Conservation (phyloP, 371 early-diverging fungal genomes). For the Chytridium lagenaria region DNA sequence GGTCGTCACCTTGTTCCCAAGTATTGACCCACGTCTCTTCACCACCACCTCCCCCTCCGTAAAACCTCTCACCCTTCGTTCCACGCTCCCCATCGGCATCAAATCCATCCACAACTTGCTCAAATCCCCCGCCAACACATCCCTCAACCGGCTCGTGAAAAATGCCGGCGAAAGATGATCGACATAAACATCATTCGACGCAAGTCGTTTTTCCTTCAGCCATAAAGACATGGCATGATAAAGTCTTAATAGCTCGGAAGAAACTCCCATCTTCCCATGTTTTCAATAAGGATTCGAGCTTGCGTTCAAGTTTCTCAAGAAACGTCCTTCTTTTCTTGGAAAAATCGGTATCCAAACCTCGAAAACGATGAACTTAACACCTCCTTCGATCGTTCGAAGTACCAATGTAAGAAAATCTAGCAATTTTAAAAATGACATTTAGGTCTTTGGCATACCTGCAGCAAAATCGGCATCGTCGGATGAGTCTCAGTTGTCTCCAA, state of each 20-base stretch:
- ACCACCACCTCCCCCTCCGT: not conserved
- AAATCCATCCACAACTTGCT: not conserved
- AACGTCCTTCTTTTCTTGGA: constrained; percentile 55
- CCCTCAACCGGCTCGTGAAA: not conserved
- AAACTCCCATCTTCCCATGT: constrained; percentile 37
- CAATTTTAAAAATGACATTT: not conserved
- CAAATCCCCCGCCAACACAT: not conserved
- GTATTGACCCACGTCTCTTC: not conserved
- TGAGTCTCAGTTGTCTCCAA: constrained; percentile 58
- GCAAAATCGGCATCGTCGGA: constrained; percentile 60
- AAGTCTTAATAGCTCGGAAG: constrained; percentile 17
- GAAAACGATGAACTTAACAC: constrained; percentile 26
- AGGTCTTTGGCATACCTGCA: constrained; percentile 50
- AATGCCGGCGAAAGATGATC: constrained; percentile 9
- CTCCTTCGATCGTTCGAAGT: constrained; percentile 51
- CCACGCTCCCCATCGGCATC: not conserved
- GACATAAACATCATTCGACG: constrained; percentile 42
- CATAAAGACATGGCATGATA: constrained; percentile 70
- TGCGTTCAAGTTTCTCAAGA: constrained; percentile 50
- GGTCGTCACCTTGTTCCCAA: not conserved
- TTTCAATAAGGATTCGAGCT: constrained; percentile 18
- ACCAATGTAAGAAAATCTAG: constrained; percentile 64
- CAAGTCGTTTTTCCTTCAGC: constrained; percentile 60
- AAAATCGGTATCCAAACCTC: constrained; percentile 60
- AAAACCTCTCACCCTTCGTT: not conserved